These are phyloP conservation scores for Desmodesmus armatus DNA, from an alignment of 139 green algal genomes.

Conservation along the genomic window DNA sequence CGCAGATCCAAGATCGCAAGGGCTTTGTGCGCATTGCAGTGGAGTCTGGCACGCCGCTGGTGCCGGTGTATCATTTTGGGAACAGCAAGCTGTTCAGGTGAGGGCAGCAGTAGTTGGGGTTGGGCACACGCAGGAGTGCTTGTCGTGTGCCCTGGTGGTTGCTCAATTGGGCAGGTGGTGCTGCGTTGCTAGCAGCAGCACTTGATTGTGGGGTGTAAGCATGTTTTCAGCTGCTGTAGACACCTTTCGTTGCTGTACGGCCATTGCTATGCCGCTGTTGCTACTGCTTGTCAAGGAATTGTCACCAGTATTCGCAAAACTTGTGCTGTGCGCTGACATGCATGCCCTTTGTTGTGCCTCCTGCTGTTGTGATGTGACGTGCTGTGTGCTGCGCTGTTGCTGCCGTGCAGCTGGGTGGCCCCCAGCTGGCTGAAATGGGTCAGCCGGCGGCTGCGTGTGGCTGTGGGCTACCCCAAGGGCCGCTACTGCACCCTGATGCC, in stretches of 20 bases:
- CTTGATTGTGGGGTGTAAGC: too few species aligned
- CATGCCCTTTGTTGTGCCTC: background rate
- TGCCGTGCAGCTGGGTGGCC: constrained; percentile 34
- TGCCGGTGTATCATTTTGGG: constrained; percentile 58
- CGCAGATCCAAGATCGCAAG: constrained; percentile 31
- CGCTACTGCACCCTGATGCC: constrained; percentile 35
- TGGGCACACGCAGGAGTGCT: background rate
- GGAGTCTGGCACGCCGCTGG: constrained; percentile 47
- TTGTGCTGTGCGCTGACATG: too few species aligned
- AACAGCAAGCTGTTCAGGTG: constrained; percentile 52
- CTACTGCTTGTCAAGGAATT: too few species aligned
- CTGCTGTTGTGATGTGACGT: background rate
- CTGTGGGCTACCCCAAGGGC: constrained; percentile 35
- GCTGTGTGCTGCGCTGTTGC: background rate
- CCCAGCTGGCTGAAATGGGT: constrained; percentile 26
- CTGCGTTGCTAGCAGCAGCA: too few species aligned
- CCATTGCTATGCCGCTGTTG: too few species aligned
- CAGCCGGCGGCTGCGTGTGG: background rate
- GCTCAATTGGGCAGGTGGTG: too few species aligned
- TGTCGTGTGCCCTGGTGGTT: too few species aligned
- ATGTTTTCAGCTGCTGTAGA: too few species aligned
- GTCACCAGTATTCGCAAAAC: too few species aligned
- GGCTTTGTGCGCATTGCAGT: constrained; percentile 45
- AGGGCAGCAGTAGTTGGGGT: background rate
- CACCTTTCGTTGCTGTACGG: too few species aligned